Conservation (phyloP, 768 basidiomycete genomes). For the Cystoderma amianthinum region DNA sequence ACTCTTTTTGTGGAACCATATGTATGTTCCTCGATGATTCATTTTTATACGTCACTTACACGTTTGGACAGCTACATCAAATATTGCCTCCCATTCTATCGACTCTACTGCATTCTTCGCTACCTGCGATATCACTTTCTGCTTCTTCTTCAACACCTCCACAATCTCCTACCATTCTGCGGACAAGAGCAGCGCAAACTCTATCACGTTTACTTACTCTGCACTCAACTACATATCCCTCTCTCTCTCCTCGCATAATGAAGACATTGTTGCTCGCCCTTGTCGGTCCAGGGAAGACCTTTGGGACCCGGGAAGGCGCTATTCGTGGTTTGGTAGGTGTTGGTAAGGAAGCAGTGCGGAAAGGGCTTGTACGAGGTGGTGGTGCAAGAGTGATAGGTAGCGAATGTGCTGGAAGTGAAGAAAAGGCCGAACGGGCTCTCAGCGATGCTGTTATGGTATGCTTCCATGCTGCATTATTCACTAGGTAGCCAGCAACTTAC, state of each 20-base stretch:
- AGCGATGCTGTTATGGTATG: constrained; percentile 59
- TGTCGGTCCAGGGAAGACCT: constrained; percentile 60
- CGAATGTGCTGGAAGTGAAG: constrained; percentile 41
- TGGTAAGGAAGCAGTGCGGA: constrained; percentile 78
- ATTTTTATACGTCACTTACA: not conserved
- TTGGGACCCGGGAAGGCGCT: constrained; percentile 85
- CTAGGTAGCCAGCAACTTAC: too few species aligned
- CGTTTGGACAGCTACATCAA: constrained; percentile 75
- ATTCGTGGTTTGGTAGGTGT: constrained; percentile 82
- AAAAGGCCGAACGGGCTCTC: constrained; percentile 33
- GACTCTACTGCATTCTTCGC: constrained; percentile 79
- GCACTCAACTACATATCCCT: constrained; percentile 85
- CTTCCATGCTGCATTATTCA: too few species aligned
- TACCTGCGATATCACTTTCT: constrained; percentile 45
- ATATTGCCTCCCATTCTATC: constrained; percentile 90
- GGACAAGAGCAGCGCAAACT: constrained; percentile 77
- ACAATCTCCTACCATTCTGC: constrained; percentile 47
- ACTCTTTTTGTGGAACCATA: constrained; percentile 95
- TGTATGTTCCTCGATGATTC: constrained; percentile 43
- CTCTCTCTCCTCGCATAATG: constrained; percentile 82
- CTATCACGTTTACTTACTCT: constrained; percentile 76
- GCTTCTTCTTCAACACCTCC: not conserved
- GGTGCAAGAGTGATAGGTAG: constrained; percentile 71
- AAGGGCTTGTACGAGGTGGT: constrained; percentile 76
- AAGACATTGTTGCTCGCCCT: constrained; percentile 90